Percentiles rank a stretch among this genome's conserved stretches.
Evolutionary conservation across 1,284 basidiomycete genomes (phyloP).

Genomic region (Cutaneotrichosporon curvatum): DNA sequence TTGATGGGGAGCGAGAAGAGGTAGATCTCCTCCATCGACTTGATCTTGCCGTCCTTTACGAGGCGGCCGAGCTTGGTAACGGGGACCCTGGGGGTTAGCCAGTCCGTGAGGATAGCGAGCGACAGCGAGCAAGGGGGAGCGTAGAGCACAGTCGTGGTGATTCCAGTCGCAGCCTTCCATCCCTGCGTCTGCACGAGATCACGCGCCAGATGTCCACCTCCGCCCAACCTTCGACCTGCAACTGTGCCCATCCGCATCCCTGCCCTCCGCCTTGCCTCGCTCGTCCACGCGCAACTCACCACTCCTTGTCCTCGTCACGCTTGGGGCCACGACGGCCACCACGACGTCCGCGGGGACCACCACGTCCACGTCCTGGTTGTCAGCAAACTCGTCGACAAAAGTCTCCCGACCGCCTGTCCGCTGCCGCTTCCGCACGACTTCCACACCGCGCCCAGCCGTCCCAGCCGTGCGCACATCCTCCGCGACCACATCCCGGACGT

Average conservation of each 20-base stretch:
- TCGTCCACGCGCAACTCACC: slow-evolving; percentile 54
- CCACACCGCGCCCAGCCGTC: slow-evolving; percentile 82
- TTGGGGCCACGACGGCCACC: slow-evolving; percentile 90
- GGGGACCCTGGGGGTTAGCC: slow-evolving; percentile 62
- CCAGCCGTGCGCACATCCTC: no score
- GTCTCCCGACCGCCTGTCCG: no score
- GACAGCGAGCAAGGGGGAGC: not conserved
- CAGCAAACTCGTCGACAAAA: no score
- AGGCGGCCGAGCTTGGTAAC: slow-evolving; percentile 99
- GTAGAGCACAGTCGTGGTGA: no score
- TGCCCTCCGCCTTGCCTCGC: no score
- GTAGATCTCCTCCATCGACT: slow-evolving; percentile 99
- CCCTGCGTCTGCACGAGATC: no score
- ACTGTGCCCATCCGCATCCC: not conserved
- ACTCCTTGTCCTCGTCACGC: slow-evolving; percentile 99
- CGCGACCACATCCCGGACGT: no score
- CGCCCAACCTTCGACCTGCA: not conserved
- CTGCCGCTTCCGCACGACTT: no score
- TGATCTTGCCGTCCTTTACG: slow-evolving; percentile 99
- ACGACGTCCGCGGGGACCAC: slow-evolving; percentile 76
- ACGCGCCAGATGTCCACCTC: not conserved
- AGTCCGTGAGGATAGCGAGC: not conserved
- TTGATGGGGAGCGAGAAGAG: slow-evolving; percentile 99
- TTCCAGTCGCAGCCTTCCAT: no score
- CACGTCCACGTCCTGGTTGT: slow-evolving; percentile 79